These are phyloP conservation scores for Macadamia integrifolia DNA, from an alignment of 164 flowering plant species.

Conservation along the genomic window DNA sequence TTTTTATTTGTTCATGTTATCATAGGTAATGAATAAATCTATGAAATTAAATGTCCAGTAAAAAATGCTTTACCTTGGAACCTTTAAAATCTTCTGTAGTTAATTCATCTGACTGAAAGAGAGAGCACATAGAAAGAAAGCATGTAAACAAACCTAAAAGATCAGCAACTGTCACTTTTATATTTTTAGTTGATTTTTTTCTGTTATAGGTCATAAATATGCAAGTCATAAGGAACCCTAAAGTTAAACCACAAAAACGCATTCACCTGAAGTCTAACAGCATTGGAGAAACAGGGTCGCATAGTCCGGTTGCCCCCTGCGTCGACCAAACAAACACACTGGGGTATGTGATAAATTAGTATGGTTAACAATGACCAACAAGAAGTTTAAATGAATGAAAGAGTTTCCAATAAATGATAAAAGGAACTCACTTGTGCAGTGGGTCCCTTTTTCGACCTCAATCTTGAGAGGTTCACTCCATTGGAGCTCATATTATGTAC, in stretches of 20 bases:
- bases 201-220: background rate
- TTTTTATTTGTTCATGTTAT: too few relatives aligned
- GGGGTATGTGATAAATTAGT: slow-evolving; percentile 8
- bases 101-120: slow-evolving; percentile 64
- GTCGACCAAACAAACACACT: slow-evolving; percentile 98
- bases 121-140: background rate
- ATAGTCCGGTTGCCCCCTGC: slow-evolving; percentile 84
- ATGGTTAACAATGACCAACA: background rate
- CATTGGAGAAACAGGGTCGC: slow-evolving; percentile 84
- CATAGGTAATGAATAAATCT: background rate
- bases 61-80: slow-evolving; percentile 53
- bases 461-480: slow-evolving; percentile 60
- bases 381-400: background rate
- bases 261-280: slow-evolving; percentile 80
- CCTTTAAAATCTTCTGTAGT: slow-evolving; percentile 68
- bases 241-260: background rate
- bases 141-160: background rate
- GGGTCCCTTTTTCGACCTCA: slow-evolving; percentile 67
- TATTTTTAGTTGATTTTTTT: background rate
- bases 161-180: background rate
- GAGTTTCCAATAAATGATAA: background rate
- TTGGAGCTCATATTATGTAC: slow-evolving; percentile 56
- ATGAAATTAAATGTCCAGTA: background rate
- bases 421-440: slow-evolving; percentile 66
- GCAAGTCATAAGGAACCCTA: background rate